Base-by-base conservation (phyloP, 1,139 yeast species). In the Yamadazyma conglobata region DNA sequence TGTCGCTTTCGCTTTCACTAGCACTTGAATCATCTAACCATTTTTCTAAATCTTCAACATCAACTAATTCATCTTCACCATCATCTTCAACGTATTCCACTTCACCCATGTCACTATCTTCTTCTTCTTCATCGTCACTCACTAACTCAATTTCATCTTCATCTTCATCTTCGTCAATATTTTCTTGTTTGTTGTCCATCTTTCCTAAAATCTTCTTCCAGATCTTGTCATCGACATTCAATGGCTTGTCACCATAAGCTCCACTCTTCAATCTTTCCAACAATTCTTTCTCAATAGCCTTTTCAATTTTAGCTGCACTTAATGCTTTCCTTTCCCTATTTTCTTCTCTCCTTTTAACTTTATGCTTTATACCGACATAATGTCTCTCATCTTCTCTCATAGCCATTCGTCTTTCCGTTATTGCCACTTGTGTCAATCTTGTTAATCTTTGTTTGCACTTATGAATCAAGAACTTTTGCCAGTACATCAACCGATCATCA, bases 171-270 rank as follows among this genome's bases (percentile, higher is more conserved):
- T 77, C 82, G 29, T 77, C 84, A 38, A 77, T 81, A 41, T 74
- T 77, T 31, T 77, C 71, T 50, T 70, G 69, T 28, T 63, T 62
- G 30, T 73, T 73, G 40, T 73, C 80, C 47, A 81, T 79, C 43
- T 75, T 78, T 44, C 91, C 87, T 64, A 91, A 74, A 15, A 91
- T 94, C 64, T 79, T 86, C 72, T 83, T 82, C 98, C 98, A 91
- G 40, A 91, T 79, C 62, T 80, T 81, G 52, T 89, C 96, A 49
- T 91, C 97, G 25, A 91, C 98, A 52, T 91, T 91, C 53, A 91
- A 70, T 36, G 98, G 98, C 57, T 89, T 86, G 52, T 91, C 97
- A 41, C 98, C 98, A 52, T 91, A 91, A 5, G 97, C 97, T 40
- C 98, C 98, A 56, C 91, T 80, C 77, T 91, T 91, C 50, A 91